phyloP scores from a whole-genome alignment of 2,329 filamentous ascomycete species.

The Calonectria pteridis region DNA sequence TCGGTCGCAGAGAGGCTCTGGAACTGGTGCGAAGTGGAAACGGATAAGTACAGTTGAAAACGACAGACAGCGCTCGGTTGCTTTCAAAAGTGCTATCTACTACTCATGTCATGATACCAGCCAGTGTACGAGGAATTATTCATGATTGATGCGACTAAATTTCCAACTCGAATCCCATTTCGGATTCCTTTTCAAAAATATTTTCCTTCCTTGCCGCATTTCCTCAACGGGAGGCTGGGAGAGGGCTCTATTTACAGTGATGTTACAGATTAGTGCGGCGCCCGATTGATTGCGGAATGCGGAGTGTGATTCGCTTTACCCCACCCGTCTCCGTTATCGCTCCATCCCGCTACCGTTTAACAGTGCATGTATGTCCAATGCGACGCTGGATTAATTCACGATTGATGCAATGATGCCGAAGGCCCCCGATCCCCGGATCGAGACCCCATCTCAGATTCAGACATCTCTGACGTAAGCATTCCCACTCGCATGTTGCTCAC shows the following conservation, averaged over 20 bases:
- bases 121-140: not conserved
- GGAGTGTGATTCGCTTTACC: not conserved
- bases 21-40: not conserved
- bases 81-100: not conserved
- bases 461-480: not conserved
- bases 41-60: not conserved
- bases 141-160: not conserved
- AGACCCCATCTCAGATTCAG: not conserved
- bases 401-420: not conserved
- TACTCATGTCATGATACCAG: not conserved
- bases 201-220: not conserved
- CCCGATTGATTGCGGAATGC: not conserved
- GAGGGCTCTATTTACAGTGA: not conserved
- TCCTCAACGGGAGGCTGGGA: too few species aligned
- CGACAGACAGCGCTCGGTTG: not conserved
- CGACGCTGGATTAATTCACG: not conserved
- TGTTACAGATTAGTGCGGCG: not conserved
- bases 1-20: not conserved
- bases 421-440: not conserved
- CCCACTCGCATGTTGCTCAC: not conserved
- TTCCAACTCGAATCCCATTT: too few species aligned
- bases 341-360: not conserved
- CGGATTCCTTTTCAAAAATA: too few species aligned
- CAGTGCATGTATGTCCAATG: not conserved
- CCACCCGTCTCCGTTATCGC: slow-evolving; percentile 4